A percentile compares a stretch with the other conserved stretches of the same genome.
Evolutionary conservation across 2,329 filamentous ascomycete species (phyloP).

Genomic region (Calonectria pseudoreteaudii): DNA sequence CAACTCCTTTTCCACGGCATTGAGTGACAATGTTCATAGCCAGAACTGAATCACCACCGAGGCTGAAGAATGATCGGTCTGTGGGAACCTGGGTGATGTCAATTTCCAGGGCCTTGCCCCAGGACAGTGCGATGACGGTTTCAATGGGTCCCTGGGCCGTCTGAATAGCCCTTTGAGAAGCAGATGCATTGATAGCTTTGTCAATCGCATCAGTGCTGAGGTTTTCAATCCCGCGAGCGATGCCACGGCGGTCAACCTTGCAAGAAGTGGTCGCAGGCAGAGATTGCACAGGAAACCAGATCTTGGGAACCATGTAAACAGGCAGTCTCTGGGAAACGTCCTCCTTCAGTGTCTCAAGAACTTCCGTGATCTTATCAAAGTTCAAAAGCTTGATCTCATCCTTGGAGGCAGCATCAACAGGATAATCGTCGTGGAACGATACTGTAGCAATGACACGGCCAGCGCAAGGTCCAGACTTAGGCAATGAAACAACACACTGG

Average conservation of each 20-base stretch:
- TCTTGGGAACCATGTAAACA: not conserved
- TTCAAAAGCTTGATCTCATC: not conserved
- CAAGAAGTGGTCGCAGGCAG: not conserved
- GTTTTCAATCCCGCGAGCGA: not conserved
- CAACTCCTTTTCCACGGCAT: not conserved
- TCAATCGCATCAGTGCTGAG: not conserved
- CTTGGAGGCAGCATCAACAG: not conserved
- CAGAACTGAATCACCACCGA: not conserved
- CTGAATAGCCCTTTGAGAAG: not conserved
- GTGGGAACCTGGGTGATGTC: not conserved
- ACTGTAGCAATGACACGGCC: not conserved
- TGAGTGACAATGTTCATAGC: conserved; percentile 8
- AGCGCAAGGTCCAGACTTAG: not conserved
- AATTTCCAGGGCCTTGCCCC: not conserved
- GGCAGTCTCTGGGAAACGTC: not conserved
- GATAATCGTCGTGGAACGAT: not conserved
- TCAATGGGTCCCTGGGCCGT: not conserved
- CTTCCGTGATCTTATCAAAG: not conserved
- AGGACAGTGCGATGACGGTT: not conserved
- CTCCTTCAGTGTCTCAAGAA: not conserved
- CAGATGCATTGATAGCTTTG: not conserved
- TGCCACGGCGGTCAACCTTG: not conserved
- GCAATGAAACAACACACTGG: not conserved
- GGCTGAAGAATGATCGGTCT: not conserved
- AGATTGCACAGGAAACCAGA: not conserved